Base-by-base conservation (phyloP, 352 stramenopile species). In the Globisporangium iwayamae region DNA sequence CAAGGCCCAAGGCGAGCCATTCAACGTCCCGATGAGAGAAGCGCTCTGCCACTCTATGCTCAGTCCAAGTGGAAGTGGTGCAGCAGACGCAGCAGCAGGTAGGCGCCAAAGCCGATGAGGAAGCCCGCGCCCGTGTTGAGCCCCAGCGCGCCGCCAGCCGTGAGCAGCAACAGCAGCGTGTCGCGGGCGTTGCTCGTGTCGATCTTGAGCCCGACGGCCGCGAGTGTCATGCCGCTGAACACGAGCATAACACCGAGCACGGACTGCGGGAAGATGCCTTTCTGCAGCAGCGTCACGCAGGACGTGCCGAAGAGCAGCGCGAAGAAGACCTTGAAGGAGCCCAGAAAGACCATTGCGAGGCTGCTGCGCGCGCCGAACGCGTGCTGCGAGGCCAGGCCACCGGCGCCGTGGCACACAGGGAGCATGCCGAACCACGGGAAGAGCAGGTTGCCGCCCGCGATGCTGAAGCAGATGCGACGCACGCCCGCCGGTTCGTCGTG, bases 361-460 rank as follows among this genome's bases (percentile, higher is more conserved):
- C 90, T 96, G 68, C 88, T 94, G 43, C 90, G 79, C 2, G 94
- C 94, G 18, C 94, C 94, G 50, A 98, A 97, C 34, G 87, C 73
- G 78, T 97, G 85, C 71, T 98, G 94, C 34, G 89, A 94, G 8
- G 93, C 93, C 52, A 98, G 76, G 13, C 94, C 94, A 18, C 94
- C 94, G 9, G 93, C 90, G 36, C 94, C 94, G 69, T 98, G 94
- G 71, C 94, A 98, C 66, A 96, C 91, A 4, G 94, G 93, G 74
- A 98, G 90, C 68, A 86, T 88, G 10, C 94, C 94, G 56, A 98
- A 89, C 72, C 87, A 96, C 55, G 80, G 83, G 41, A 96, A 85
- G 2, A 97, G 56, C 9, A 97, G 66, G 68, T 98, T 98, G 58
- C 83, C 83, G 14, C 72, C 56, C 4, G 78, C 81, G 62, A 93